Evolutionary conservation across 768 basidiomycete species (phyloP).

Genomic region (Mrakia hoshinonis): DNA sequence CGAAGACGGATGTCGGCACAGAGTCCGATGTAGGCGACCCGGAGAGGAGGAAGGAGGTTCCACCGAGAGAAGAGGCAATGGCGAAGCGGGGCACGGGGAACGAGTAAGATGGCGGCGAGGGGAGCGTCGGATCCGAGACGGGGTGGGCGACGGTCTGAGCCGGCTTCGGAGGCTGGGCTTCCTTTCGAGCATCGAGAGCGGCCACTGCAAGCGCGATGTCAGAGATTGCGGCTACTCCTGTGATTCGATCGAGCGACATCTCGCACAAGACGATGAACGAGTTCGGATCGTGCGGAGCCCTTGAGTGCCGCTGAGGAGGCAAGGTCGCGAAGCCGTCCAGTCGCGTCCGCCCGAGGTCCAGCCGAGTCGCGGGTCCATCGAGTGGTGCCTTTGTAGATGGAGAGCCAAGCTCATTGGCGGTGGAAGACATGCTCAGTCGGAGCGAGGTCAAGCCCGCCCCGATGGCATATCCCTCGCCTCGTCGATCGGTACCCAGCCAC

Average conservation of each 20-base stretch:
- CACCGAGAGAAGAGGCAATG: conserved; percentile 1
- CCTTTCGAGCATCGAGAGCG: conserved; percentile 1
- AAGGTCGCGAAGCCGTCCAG: not conserved
- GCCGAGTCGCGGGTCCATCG: not conserved
- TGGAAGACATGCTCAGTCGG: not conserved
- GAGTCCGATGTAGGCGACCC: not conserved
- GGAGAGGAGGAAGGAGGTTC: not conserved
- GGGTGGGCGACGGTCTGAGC: not conserved
- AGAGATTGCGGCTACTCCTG: not conserved
- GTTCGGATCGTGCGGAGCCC: conserved; percentile 10
- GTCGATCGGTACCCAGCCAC: not conserved
- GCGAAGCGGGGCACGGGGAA: not conserved
- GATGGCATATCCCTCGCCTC: not conserved
- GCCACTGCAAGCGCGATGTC: not conserved
- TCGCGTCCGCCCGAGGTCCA: not conserved
- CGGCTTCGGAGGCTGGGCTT: not conserved
- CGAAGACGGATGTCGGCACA: not conserved
- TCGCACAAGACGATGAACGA: conserved; percentile 1
- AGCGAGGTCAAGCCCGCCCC: not conserved
- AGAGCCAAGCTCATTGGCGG: not conserved
- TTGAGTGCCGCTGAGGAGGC: not conserved
- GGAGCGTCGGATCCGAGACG: not conserved
- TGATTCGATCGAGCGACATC: not conserved
- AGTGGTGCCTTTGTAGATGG: not conserved
- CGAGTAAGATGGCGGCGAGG: not conserved